A percentile compares a stretch with the other conserved stretches of the same genome.
Conservation (phyloP, 352 stramenopile species). For the Peronospora belbahrii region DNA sequence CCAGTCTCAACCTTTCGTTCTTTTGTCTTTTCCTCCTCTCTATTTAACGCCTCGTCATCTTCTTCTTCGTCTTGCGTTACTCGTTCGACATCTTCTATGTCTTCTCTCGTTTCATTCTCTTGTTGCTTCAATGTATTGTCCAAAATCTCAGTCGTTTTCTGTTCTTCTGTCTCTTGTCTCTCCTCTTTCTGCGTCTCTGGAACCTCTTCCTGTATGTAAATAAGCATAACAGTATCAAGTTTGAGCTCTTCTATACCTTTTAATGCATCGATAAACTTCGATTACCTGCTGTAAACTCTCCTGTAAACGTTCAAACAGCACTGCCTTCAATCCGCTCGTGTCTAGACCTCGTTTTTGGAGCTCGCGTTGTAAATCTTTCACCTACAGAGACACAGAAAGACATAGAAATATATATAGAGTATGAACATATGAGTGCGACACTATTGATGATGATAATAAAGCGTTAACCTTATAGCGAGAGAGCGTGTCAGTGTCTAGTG, state of each 20-base stretch:
- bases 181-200: not conserved
- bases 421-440: too few species aligned
- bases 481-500: conserved; percentile 11
- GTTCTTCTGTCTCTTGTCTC: not conserved
- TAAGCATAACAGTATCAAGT: not conserved
- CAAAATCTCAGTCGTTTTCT: not conserved
- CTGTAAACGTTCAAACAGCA: conserved; percentile 31
- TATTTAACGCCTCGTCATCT: not conserved
- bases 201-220: conserved; percentile 1
- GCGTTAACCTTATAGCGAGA: conserved; percentile 19
- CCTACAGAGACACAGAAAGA: conserved; percentile 16
- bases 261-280: too few species aligned
- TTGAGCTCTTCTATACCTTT: not conserved
- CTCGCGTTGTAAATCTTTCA: conserved; percentile 45
- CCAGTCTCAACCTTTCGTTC: not conserved
- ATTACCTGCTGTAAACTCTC: conserved; percentile 30
- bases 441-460: not conserved
- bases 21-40: not conserved
- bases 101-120: too few species aligned
- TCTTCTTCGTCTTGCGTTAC: not conserved
- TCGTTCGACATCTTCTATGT: not conserved
- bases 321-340: conserved; percentile 34
- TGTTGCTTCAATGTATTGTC: not conserved
- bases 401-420: not conserved
- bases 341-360: conserved; percentile 37